Evolutionary conservation across 768 basidiomycete species (phyloP), one percentile per base, ranked within the genome.

Genomic region (Calocybe indica): DNA sequence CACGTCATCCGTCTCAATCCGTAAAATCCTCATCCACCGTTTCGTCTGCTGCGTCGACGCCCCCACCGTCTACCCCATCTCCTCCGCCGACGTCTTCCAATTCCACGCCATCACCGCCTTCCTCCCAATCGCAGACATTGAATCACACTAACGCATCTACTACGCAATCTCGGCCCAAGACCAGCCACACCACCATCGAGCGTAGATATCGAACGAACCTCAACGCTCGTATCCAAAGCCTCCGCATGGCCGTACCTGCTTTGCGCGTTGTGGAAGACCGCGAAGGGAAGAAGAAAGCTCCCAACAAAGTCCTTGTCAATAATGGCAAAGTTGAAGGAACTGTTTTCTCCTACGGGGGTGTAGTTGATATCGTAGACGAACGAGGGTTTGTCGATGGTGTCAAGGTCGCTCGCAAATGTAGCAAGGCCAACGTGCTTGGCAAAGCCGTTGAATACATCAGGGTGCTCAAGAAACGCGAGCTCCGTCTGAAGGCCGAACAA

Each of bases 371-470:
- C 1, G 79, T 88, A n/a, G 89, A 92, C 51, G 81, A 83, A 34
- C 77, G 89, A 3, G 92, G 92, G 3, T 92, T 85, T 54, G 85
- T 92, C 2, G 92, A 94, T 56, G 92, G 92, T n/a, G 88, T 94
- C 59, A 88, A 87, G 62, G 85, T 92, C 7, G 92, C 92, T 6
- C 75, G 90, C 49, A 94, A 92, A 66, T 88, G 88, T 62, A 88
- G 85, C 66, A 94, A 94, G 60, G 90, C 90, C 2, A 91, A 89
- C 48, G 88, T 94, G 5, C 75, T 94, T 7, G 89, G 86, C 33
- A 94, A 93, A 52, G 90, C 90, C 0, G 87, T 88, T 7, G 92
- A 94, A 62, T 94, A 94, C 60, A 94, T 94, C 50, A 83, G 85
- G 7, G 91, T 92, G 5, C 62, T 94, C 35, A 93, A 93, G 68